Evolutionary conservation across 2,329 filamentous ascomycete genomes (phyloP), one percentile per base, ranked within the genome.

Genomic region (Aspergillus sp.): DNA sequence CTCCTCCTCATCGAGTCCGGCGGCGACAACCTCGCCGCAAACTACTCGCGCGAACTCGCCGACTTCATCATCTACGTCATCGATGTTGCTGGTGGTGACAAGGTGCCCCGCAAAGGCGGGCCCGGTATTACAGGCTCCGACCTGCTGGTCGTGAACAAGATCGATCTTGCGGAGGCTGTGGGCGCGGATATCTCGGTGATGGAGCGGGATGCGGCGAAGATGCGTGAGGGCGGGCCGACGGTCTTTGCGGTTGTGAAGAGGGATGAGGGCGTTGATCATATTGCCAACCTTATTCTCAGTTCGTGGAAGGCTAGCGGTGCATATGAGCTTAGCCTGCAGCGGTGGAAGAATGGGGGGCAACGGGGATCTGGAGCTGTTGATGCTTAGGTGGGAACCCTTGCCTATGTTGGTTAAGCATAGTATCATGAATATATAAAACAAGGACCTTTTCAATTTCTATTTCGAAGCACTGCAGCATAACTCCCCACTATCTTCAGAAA

Each of bases 21-120:
- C 45, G 95, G 95, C 57, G 95, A 99, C 75, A 99, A 99, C 74
- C 84, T 99, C 1, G 95, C 95, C 0, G 95, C 95, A 4, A 99
- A 99, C 80, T 99, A 99, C 82, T 90, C 86, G 55, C 84, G 95
- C 57, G 95, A 99, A 77, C 81, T 99, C 64, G 95, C 95, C 2
- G 95, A 99, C 75, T 99, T 90, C 74, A 99, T 99, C 76, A 89
- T 99, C 77, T 99, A 99, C 74, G 95, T 99, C 30, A 98, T 99
- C 67, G 95, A 99, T 76, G 95, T 99, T 17, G 90, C 88, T 56
- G 95, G 95, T 20, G 95, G 95, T 12, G 95, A 99, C 76, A 99
- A 99, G 83, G 89, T 99, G 51, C 95, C 95, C 0, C 80, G 95
- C 27, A 99, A 99, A 79, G 95, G 95, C 27, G 95, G 95, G 0